Percentiles rank a stretch among this genome's conserved stretches.
phyloP scores from a whole-genome alignment of 352 stramenopile genomes.

The Globisporangium okanoganense region DNA sequence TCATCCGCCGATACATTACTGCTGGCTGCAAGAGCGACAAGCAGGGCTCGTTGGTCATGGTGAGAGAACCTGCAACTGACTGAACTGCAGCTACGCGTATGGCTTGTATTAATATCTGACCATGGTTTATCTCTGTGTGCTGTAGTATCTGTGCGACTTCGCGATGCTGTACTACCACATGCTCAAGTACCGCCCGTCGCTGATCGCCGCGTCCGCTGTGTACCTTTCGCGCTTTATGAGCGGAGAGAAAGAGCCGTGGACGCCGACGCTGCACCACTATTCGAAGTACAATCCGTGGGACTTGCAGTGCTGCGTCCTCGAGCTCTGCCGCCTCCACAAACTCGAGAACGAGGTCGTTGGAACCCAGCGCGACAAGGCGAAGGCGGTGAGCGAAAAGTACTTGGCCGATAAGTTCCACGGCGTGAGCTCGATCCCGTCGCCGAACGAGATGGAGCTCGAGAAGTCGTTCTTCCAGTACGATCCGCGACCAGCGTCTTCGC shows the following conservation, averaged over 20 bases:
- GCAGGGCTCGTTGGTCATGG: conserved; percentile 58
- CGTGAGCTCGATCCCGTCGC: conserved; percentile 44
- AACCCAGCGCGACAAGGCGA: conserved; percentile 71
- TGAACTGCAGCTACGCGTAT: background rate
- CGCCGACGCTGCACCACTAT: conserved; percentile 76
- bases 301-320: conserved; percentile 58
- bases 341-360: conserved; percentile 56
- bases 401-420: conserved; percentile 59
- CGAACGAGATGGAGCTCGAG: conserved; percentile 37
- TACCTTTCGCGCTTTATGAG: conserved; percentile 75
- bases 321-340: conserved; percentile 58
- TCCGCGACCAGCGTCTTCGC: conserved; percentile 2
- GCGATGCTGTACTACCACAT: conserved; percentile 67
- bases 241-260: conserved; percentile 59
- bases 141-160: conserved; percentile 75
- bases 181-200: conserved; percentile 67
- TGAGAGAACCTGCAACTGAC: conserved; percentile 14
- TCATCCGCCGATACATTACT: conserved; percentile 55
- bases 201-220: conserved; percentile 65
- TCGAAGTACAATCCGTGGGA: conserved; percentile 72
- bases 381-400: conserved; percentile 84
- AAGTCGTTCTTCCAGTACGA: conserved; percentile 42
- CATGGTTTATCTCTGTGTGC: conserved; percentile 1
- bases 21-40: conserved; percentile 54
- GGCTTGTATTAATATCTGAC: background rate